Base-by-base conservation (phyloP, 331 rosid genomes). In the Arachis monticola region DNA sequence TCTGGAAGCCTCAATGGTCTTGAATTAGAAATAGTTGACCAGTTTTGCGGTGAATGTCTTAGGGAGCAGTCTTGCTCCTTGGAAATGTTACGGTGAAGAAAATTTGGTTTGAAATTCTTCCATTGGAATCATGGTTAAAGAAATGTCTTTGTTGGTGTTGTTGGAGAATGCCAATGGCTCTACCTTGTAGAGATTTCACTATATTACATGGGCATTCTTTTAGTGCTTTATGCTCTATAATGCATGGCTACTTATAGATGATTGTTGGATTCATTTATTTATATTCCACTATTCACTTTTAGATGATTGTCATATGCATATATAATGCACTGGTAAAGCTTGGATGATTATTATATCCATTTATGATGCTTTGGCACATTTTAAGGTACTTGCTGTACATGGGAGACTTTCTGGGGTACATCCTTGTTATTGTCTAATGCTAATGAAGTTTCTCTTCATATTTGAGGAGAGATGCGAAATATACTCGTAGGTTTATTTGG, bases 11-110 rank as follows among this genome's bases (percentile, higher is more conserved):
- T 74, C 6, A 2, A 12, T 63, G 17, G 42, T 65, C 66, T 41
- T 41, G 7, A 67, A 72, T 62, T 55, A 53, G 72, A 55, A 82
- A 8, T 56, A 68, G 70, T 57, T 73, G 82, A 47, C 74, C 12
- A 14, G 22, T 69, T 60, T 67, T 74, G 48, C 63, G 11, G 48
- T 48, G 12, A 40, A 57, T 62, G 74, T 42, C 68, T 10, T 35
- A 42, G 67, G 67, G 40, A 55, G 9, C 7, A 12, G 27, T 32
- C 12, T 31, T 17, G 32, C 8, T 50, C 41, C 41, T 11, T 74
- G 76, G 41, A 31, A 40, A 6, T 10, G 48, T 55, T 70, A 14
- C 5, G 1, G 12, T 69, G 64, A 56, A 50, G 47, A 14, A 52
- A 12, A 13, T 53, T 44, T 47, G 62, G 32, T 40, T 65, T 79